Evolutionary conservation across 305 asterid genomes (phyloP).

Genomic region (Fraxinus paxiana): DNA sequence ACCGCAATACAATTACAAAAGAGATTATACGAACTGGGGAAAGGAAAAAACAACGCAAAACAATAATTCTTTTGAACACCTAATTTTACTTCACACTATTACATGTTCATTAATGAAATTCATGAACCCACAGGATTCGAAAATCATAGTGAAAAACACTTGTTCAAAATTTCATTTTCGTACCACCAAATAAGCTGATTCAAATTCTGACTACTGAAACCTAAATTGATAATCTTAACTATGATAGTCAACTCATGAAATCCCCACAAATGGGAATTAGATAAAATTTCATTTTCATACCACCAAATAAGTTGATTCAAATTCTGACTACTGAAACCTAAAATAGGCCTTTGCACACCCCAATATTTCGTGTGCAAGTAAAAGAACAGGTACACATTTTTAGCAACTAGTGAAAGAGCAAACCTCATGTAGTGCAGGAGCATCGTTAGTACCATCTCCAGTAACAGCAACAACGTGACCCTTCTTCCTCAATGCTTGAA

Average conservation of each 20-base stretch:
- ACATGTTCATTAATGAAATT: conserved; percentile 4
- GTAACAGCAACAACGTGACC: conserved; percentile 98
- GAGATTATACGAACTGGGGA: conserved; percentile 15
- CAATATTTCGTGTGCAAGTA: background rate
- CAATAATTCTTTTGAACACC: background rate
- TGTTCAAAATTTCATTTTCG: background rate
- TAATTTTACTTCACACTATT: background rate
- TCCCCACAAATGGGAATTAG: background rate
- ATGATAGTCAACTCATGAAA: background rate
- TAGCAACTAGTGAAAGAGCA: conserved; percentile 20
- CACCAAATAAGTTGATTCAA: background rate
- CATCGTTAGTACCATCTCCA: conserved; percentile 99
- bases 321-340: background rate
- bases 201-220: background rate
- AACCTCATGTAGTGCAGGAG: conserved; percentile 98
- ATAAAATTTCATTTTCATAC: background rate
- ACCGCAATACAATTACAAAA: conserved; percentile 19
- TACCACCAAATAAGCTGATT: background rate
- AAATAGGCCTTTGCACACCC: background rate
- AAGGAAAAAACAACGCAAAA: conserved; percentile 2
- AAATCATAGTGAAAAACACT: background rate
- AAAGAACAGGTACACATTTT: background rate
- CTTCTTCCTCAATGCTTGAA: conserved; percentile 83
- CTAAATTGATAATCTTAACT: background rate
- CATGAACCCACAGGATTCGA: background rate